Evolutionary conservation across 495 filamentous ascomycete genomes (phyloP).

Genomic region (Neurospora tetrasperma): DNA sequence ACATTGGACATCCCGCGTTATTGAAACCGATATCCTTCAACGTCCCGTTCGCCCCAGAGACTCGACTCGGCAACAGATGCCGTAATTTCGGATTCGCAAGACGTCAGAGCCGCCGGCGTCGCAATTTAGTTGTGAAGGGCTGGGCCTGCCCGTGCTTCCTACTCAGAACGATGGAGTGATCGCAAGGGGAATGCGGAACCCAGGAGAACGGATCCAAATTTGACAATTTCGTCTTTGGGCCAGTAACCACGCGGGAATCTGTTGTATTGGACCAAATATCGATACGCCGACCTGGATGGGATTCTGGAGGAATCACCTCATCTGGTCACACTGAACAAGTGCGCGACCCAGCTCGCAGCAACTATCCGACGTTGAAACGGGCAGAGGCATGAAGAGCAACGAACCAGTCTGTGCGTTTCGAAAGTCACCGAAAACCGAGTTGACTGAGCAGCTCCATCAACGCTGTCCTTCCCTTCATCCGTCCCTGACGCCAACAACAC

Average conservation of each 20-base stretch:
- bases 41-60: not conserved
- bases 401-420: not conserved
- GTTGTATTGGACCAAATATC: not conserved
- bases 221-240: not conserved
- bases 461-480: not conserved
- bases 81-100: not conserved
- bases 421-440: not conserved
- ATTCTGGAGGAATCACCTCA: not conserved
- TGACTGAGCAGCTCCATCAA: not conserved
- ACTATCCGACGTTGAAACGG: not conserved
- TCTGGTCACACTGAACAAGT: not conserved
- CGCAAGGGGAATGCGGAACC: not conserved
- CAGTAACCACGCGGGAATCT: not conserved
- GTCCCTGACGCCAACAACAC: not conserved
- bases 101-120: not conserved
- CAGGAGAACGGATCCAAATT: not conserved
- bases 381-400: not conserved
- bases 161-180: not conserved
- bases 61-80: not conserved
- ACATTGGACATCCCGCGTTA: not conserved
- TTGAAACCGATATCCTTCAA: not conserved
- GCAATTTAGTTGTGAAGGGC: not conserved
- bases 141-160: not conserved
- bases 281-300: not conserved
- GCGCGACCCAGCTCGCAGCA: not conserved